Conservation (phyloP, 2,329 filamentous ascomycete species). For the Tolypocladium nubicola region DNA sequence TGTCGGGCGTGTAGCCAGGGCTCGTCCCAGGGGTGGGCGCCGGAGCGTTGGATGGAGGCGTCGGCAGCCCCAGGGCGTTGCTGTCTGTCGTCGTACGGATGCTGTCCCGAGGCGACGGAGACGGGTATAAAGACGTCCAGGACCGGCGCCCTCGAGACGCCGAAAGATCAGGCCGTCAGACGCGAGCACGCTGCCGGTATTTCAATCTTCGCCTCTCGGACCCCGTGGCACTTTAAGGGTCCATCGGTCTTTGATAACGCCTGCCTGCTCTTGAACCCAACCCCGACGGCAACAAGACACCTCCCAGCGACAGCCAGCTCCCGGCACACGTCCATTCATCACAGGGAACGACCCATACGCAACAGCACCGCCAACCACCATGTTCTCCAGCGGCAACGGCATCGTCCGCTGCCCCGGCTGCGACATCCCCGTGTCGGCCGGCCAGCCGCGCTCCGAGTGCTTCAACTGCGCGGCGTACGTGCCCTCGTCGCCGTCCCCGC, state of each 20-base stretch:
- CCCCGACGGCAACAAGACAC: neutral
- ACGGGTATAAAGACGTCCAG: neutral
- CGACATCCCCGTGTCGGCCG: conserved; percentile 6
- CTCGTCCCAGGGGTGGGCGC: neutral
- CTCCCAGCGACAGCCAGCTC: too few species aligned
- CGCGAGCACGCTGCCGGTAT: too few species aligned
- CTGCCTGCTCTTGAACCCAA: neutral
- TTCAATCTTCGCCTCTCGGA: neutral
- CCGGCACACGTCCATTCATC: neutral
- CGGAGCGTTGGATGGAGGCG: neutral
- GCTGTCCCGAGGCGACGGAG: neutral
- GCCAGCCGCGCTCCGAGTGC: conserved; percentile 9
- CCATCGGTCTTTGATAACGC: neutral
- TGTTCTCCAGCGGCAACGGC: conserved; percentile 5
- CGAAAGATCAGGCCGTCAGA: too few species aligned
- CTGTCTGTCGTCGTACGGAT: neutral
- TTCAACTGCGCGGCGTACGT: conserved; percentile 10
- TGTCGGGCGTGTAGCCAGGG: neutral
- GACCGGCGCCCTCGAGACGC: neutral
- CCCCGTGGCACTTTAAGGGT: neutral
- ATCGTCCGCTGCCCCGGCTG: conserved; percentile 8
- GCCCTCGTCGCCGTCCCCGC: neutral
- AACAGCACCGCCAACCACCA: neutral
- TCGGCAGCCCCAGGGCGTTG: neutral
- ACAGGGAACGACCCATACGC: too few species aligned